Base-by-base conservation (phyloP, 2,329 filamentous ascomycete genomes). In the Teratosphaeria epicoccoides region DNA sequence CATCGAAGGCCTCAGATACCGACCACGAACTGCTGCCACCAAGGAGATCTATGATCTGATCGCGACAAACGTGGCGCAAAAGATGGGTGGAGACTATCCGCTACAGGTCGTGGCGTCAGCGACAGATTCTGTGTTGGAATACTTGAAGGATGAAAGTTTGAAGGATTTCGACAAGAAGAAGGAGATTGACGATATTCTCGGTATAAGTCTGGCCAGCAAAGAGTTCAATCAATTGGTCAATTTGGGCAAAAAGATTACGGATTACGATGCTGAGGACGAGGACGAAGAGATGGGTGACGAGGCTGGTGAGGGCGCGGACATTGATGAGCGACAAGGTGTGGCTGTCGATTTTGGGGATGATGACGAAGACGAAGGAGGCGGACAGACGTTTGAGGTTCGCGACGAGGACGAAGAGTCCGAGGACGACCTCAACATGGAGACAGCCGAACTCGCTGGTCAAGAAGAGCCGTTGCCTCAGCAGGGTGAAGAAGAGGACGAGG, bases 121-220 rank as follows among this genome's bases (percentile, higher is more conserved):
- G 14, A 91, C 93, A 12, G 93, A 98, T 68, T 89, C 87, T 2
- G 83, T 90, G 2, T 70, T 98, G 49, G 93, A 98, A 67, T 88
- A 85, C 57, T 75, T 98, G 44, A 98, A 98, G 70, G 90, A 97
- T 61, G 90, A 96, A 57, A 86, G 90, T 57, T 76, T 96, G 73
- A 97, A 97, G 69, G 93, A 98, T 67, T 87, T 95, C 54, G 93
- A 98, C 68, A 96, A 94, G 76, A 98, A 98, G 76, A 95, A 90
- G 71, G 89, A 96, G 68, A 82, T 97, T 43, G 93, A 98, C 62
- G 93, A 97, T 58, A 82, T 97, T 54, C 71, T 98, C 43, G 93
- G 91, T n/a, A 79, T 79, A 29, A 82, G 83, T 0, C 80, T 96
- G 74, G 84, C 78, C 47, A 81, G 88, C 1, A 95, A 96, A 66